Evolutionary conservation across 371 early-diverging fungal genomes (phyloP), one percentile per base, ranked within the genome.

Genomic region (Mortierella sp.): DNA sequence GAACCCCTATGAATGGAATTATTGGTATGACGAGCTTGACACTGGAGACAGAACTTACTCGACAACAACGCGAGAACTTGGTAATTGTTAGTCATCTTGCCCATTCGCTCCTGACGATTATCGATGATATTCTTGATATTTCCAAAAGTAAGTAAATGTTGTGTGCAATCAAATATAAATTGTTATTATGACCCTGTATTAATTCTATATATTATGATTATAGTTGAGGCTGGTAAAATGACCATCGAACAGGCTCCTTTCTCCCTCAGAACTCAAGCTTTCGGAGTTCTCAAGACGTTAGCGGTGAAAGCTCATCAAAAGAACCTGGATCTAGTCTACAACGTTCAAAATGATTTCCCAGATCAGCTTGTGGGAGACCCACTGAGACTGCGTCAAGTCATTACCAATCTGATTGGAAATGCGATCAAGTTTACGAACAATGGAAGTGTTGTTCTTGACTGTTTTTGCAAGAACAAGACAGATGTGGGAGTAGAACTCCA

Each of bases 321-420:
- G 89, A 87, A 87, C 29, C 74, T 90, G 3, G 87, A 89, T 58
- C 67, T 90, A 26, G 86, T 88, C 55, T 90, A 91, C 61, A 84
- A 89, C 51, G 89, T 92, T 35, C 88, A 93, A 29, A 84, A 87
- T 15, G 83, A 85, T 26, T 89, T 92, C 61, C 93, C 93, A 3
- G 91, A 92, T 55, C 86, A 88, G 61, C 66, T 93, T 3, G 81
- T 94, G 17, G 92, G 93, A 54, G 96, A 96, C 80, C 92, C 93
- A 31, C 82, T 90, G 42, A 85, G 96, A n/a, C 70, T 94, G n/a
- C 85, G 90, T 49, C 95, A 95, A 80, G 90, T 95, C 26, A 88
- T 96, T 64, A 95, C 93, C 26, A 93, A 96, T 63, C 80, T 95
- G n/a, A 91, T 93, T 26, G 93, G 93, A 42, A 94, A 96, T 74